Conservation (phyloP, 2,329 filamentous ascomycete genomes). For the Aspergillus caelatus region DNA sequence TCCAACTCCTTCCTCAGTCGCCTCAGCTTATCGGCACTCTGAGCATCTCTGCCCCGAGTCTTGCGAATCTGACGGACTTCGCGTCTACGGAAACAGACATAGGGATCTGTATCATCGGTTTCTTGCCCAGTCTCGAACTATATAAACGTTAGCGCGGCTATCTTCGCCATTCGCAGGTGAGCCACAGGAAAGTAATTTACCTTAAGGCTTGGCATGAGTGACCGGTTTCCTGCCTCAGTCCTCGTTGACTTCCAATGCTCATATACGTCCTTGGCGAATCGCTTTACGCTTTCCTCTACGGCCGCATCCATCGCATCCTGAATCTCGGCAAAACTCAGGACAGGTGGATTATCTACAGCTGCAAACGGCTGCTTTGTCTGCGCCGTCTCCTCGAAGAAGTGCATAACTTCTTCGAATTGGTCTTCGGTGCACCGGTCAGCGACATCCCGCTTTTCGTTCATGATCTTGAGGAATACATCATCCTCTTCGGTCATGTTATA, state of each 20-base stretch:
- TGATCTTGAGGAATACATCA: conserved; percentile 77
- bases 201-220: conserved; percentile 78
- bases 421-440: conserved; percentile 76
- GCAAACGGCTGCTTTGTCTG: conserved; percentile 84
- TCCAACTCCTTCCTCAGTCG: conserved; percentile 88
- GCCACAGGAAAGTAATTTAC: conserved; percentile 31
- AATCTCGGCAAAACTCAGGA: conserved; percentile 74
- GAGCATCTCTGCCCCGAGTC: conserved; percentile 88
- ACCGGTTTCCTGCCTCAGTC: conserved; percentile 66
- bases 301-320: conserved; percentile 67
- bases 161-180: background rate
- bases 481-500: conserved; percentile 97
- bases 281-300: conserved; percentile 57
- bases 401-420: conserved; percentile 92
- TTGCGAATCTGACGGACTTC: conserved; percentile 94
- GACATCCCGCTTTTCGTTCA: conserved; percentile 75
- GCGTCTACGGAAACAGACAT: conserved; percentile 94
- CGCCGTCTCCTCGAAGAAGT: conserved; percentile 88
- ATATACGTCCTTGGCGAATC: conserved; percentile 77
- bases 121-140: conserved; percentile 89
- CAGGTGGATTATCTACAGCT: conserved; percentile 82
- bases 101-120: conserved; percentile 93
- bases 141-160: conserved; percentile 18
- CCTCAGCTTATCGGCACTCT: conserved; percentile 92
- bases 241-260: conserved; percentile 83